These are phyloP conservation scores for Lodderomyces orthopsilosis DNA, from an alignment of 1,139 yeast species.

Conservation along the genomic window DNA sequence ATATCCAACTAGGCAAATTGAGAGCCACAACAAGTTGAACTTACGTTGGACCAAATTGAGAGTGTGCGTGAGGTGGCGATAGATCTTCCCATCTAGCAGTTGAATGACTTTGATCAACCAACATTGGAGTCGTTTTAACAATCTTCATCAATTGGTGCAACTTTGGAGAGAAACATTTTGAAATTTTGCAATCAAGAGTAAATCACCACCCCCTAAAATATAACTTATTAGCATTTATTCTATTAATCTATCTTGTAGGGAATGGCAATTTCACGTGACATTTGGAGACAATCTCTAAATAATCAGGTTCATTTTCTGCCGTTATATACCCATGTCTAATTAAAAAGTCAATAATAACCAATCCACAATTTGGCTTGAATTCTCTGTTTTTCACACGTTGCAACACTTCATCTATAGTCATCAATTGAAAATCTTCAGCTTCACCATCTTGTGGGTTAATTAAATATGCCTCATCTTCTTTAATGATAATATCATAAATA, in stretches of 20 bases:
- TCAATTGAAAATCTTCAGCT: constrained; percentile 66
- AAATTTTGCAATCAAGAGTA: too few relatives aligned
- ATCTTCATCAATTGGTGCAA: too few relatives aligned
- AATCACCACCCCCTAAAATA: too few relatives aligned
- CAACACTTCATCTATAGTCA: constrained; percentile 58
- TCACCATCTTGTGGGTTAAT: constrained; percentile 87
- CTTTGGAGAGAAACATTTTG: too few relatives aligned
- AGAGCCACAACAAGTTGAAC: too few relatives aligned
- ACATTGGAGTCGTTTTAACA: too few relatives aligned
- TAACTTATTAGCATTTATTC: too few relatives aligned
- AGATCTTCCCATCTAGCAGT: too few relatives aligned
- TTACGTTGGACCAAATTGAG: too few relatives aligned
- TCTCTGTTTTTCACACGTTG: constrained; percentile 47
- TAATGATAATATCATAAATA: constrained; percentile 67
- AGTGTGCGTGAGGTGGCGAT: too few relatives aligned
- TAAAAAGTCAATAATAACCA: constrained; percentile 77
- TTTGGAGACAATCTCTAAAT: constrained; percentile 52
- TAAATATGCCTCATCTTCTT: constrained; percentile 36
- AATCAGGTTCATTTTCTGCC: constrained; percentile 61
- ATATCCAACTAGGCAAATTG: too few relatives aligned
- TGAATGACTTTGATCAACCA: too few relatives aligned
- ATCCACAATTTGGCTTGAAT: constrained; percentile 88
- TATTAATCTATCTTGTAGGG: constrained; percentile 38
- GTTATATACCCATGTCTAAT: constrained; percentile 74
- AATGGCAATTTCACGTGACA: constrained; percentile 72